Evolutionary conservation across 2,329 filamentous ascomycete genomes (phyloP), one percentile per base, ranked within the genome.

Genomic region (Talaromyces islandicus): DNA sequence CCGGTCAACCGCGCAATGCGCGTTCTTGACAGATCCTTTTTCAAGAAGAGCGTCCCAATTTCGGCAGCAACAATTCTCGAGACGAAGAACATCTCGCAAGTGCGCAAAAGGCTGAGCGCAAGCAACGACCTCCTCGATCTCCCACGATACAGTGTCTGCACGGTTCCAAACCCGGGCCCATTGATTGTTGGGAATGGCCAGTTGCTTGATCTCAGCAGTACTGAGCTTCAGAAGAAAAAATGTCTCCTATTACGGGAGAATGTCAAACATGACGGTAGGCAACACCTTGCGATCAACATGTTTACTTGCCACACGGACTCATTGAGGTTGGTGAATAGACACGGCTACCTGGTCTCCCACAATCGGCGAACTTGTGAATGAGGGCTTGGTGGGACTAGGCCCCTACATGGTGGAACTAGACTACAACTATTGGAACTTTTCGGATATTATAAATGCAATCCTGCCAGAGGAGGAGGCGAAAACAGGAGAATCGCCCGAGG

Each of bases 401-500:
- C 88, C 91, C 1, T 97, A 88, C 73, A 82, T 89, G 62, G 76
- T 97, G 60, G 78, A 84, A 38, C 81, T 97, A 61, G 85, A 88
- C 66, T 99, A 99, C 75, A 83, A 89, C 67, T 88, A 92, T 75
- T 97, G 92, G 91, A 88, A 81, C 56, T 93, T 95, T 72, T 80
- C 88, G 63, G 92, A 97, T 67, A 89, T 99, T 43, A 90, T 97
- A 70, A 81, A 81, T 54, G 85, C 91, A 3, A 85, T 97, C 59
- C 81, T 99, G 0, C 92, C 92, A 0, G 87, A 92, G 65, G 87
- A 91, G 54, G 81, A 89, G 25, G 86, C 92, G 65, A 87, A 88
- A 46, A 50, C 17, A 27, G 60, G 60, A 54, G 92, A 95, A 64
- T 86, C 94, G 32, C 93, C 92, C 2, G 85, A 86, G 32, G 91